phyloP scores from a whole-genome alignment of 192 early-diverging fungal genomes.

The Dispira parvispora region DNA sequence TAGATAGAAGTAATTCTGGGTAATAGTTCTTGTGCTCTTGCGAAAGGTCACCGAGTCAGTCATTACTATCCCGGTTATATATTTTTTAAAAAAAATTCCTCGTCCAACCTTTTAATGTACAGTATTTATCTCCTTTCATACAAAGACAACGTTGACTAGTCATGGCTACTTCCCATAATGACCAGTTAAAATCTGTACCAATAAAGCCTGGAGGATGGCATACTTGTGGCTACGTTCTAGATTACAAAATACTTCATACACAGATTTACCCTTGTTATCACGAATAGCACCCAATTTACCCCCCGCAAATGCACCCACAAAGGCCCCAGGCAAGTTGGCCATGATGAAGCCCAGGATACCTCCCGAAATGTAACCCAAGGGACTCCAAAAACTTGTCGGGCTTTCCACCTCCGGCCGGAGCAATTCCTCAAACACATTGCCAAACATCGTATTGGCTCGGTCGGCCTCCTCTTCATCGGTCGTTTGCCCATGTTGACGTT shows the following conservation, averaged over 20 bases:
- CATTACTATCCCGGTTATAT: too few species aligned
- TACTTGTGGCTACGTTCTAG: conserved; percentile 13
- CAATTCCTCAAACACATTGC: conserved; percentile 68
- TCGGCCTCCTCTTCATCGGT: conserved; percentile 22
- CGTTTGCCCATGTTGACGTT: conserved; percentile 10
- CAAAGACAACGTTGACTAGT: too few species aligned
- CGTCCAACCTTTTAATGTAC: too few species aligned
- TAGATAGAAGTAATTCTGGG: too few species aligned
- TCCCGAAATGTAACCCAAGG: conserved; percentile 50
- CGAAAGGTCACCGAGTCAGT: too few species aligned
- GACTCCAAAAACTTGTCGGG: conserved; percentile 40
- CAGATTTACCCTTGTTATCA: conserved; percentile 43
- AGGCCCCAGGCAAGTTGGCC: conserved; percentile 42
- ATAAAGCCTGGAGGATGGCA: conserved; percentile 26
- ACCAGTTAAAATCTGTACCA: conserved; percentile 33
- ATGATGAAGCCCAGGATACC: conserved; percentile 56
- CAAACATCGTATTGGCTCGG: conserved; percentile 43
- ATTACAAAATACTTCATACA: conserved; percentile 36
- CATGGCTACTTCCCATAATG: conserved; percentile 6
- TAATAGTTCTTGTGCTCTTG: too few species aligned
- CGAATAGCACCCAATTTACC: conserved; percentile 41
- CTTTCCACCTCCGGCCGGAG: conserved; percentile 47
- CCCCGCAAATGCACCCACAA: conserved; percentile 41
- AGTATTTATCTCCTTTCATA: too few species aligned
- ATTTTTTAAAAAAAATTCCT: too few species aligned